These are phyloP conservation scores for Coprinopsis strossmayeri DNA, from an alignment of 768 basidiomycete genomes.

Conservation along the genomic window DNA sequence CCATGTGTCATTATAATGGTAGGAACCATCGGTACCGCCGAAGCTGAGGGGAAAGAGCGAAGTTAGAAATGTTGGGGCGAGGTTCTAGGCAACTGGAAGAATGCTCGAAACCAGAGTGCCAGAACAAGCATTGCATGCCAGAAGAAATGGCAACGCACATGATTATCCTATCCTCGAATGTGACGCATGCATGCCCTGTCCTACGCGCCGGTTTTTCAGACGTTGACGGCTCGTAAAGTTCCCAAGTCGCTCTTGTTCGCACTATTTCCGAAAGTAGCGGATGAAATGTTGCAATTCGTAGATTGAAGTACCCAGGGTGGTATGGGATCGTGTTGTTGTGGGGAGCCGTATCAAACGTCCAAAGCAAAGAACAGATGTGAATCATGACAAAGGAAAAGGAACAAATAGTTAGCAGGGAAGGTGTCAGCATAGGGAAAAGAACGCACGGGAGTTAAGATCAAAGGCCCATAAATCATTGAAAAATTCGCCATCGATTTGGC, in stretches of 20 bases:
- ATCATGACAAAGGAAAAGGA: no score
- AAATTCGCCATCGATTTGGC: slow-evolving; percentile 92
- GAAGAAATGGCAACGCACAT: slow-evolving; percentile 49
- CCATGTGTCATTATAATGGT: slow-evolving; percentile 99
- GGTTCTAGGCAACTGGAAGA: no score
- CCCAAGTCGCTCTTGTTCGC: slow-evolving; percentile 81
- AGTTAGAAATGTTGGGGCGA: no score
- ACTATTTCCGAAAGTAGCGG: slow-evolving; percentile 37
- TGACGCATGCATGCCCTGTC: slow-evolving; percentile 88
- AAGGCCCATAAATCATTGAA: slow-evolving; percentile 95
- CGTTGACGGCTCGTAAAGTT: slow-evolving; percentile 58
- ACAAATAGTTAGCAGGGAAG: neutral
- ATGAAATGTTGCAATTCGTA: neutral
- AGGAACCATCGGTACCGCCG: slow-evolving; percentile 97
- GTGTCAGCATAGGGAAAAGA: slow-evolving; percentile 1
- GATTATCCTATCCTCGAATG: slow-evolving; percentile 76
- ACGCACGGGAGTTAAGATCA: slow-evolving; percentile 88
- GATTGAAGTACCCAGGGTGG: neutral
- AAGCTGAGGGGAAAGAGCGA: slow-evolving; percentile 46
- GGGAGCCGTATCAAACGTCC: no score
- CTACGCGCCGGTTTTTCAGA: slow-evolving; percentile 68
- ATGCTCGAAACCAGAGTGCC: neutral
- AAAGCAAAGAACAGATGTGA: no score
- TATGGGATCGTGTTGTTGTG: no score
- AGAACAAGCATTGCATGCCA: no score